Percentiles rank a stretch among this genome's conserved stretches.
Evolutionary conservation across 345 rosid genomes (phyloP).

Genomic region (Ceriops tagal): DNA sequence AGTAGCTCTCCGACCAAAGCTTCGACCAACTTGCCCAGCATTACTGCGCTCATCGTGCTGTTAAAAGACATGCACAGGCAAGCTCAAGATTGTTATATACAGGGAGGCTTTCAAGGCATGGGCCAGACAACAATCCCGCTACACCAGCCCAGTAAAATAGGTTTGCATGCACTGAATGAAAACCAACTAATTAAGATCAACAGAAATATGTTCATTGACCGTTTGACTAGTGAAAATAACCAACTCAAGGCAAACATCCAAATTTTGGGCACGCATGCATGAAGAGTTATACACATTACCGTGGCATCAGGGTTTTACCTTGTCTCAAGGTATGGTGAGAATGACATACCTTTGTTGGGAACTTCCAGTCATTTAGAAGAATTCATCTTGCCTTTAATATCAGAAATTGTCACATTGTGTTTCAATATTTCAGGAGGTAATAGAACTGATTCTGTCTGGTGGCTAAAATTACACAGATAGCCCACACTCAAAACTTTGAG

Average conservation of each 20-base stretch:
- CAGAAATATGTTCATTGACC: constrained; percentile 8
- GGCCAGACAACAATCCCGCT: constrained; percentile 44
- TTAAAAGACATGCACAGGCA: constrained; percentile 80
- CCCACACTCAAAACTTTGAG: no score
- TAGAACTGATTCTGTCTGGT: no score
- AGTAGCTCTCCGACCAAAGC: constrained; percentile 43
- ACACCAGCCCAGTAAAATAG: constrained; percentile 50
- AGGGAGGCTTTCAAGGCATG: constrained; percentile 49
- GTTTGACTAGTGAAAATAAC: constrained; percentile 8
- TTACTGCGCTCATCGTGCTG: constrained; percentile 82
- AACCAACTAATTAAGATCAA: constrained; percentile 34
- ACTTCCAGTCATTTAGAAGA: constrained; percentile 3
- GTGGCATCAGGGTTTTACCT: not conserved
- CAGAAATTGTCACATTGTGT: no score
- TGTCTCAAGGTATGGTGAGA: no score
- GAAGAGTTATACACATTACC: not conserved
- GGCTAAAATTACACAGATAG: no score
- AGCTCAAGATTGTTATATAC: constrained; percentile 70
- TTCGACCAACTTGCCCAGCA: constrained; percentile 62
- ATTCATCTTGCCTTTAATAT: not conserved
- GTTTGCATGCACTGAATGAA: constrained; percentile 43
- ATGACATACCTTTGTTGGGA: not conserved
- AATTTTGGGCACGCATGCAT: constrained; percentile 1
- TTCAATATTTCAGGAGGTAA: no score
- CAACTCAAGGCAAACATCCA: constrained; percentile 7